A percentile compares a stretch with the other conserved stretches of the same genome.
phyloP scores from a whole-genome alignment of 164 flowering plant genomes.

The Sedum album region DNA sequence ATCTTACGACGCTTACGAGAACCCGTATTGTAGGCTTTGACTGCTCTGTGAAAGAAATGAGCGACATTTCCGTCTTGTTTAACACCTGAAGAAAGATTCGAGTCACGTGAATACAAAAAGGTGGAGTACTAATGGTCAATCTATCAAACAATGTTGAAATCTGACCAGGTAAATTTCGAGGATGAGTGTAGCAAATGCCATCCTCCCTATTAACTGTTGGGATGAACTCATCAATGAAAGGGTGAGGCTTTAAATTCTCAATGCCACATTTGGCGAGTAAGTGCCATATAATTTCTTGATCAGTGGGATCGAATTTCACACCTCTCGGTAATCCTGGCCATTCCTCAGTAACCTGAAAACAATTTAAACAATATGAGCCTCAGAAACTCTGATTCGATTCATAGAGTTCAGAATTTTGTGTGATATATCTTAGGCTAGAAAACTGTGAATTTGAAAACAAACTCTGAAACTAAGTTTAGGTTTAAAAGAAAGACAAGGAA shows the following conservation, averaged over 20 bases:
- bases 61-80: constrained; percentile 69
- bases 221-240: constrained; percentile 72
- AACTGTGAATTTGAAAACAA: too few relatives aligned
- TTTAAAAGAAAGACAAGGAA: background rate
- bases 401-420: too few relatives aligned
- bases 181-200: constrained; percentile 85
- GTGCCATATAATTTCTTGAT: constrained; percentile 62
- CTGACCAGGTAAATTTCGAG: constrained; percentile 89
- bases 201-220: too few relatives aligned
- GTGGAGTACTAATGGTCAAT: too few relatives aligned
- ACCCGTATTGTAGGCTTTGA: constrained; percentile 82
- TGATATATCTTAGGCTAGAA: too few relatives aligned
- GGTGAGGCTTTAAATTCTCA: constrained; percentile 44
- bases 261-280: constrained; percentile 64
- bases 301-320: constrained; percentile 92
- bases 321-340: too few relatives aligned
- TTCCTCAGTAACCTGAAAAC: constrained; percentile 14
- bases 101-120: too few relatives aligned
- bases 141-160: background rate
- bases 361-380: too few relatives aligned
- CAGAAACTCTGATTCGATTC: too few relatives aligned
- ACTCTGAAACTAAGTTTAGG: too few relatives aligned
- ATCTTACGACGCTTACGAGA: constrained; percentile 78
- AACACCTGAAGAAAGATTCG: constrained; percentile 41
- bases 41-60: constrained; percentile 67